phyloP scores from a whole-genome alignment of 1,139 yeast genomes.

The Pichia cactophila region DNA sequence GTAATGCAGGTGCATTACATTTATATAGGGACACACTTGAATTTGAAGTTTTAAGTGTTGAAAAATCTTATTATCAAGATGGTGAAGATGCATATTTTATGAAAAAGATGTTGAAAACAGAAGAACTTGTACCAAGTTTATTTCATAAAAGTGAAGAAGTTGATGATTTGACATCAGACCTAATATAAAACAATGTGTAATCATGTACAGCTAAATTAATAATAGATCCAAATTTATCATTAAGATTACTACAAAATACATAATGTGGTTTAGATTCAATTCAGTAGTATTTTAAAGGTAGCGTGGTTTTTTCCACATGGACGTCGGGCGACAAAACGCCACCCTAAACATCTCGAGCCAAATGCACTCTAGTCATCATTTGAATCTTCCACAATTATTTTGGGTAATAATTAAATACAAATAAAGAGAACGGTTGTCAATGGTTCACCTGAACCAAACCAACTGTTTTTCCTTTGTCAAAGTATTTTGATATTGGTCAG shows the following conservation, averaged over 20 bases:
- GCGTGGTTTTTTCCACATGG: constrained; percentile 93
- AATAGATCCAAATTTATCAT: too few relatives aligned
- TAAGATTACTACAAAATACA: not conserved
- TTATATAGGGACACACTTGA: constrained; percentile 78
- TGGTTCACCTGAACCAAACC: not conserved
- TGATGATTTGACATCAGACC: constrained; percentile 15
- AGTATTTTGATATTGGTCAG: too few relatives aligned
- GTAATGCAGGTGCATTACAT: constrained; percentile 91
- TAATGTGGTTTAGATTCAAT: not conserved
- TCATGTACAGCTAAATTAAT: too few relatives aligned
- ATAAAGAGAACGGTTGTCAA: not conserved
- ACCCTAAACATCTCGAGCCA: constrained; percentile 72
- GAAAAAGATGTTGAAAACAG: constrained; percentile 58
- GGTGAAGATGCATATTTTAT: constrained; percentile 99
- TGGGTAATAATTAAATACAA: not conserved
- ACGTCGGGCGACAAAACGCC: constrained; percentile 35
- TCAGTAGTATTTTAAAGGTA: constrained; percentile 43
- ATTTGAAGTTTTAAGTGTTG: constrained; percentile 76
- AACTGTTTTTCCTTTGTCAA: not conserved
- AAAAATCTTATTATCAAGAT: constrained; percentile 85
- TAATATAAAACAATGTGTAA: not conserved
- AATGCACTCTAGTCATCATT: constrained; percentile 90
- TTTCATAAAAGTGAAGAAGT: constrained; percentile 39
- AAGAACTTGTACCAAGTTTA: constrained; percentile 52
- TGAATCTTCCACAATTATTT: not conserved